Percentiles rank a stretch among this genome's conserved stretches.
Evolutionary conservation across 2,329 filamentous ascomycete genomes (phyloP).

Genomic region (Didymella exigua): DNA sequence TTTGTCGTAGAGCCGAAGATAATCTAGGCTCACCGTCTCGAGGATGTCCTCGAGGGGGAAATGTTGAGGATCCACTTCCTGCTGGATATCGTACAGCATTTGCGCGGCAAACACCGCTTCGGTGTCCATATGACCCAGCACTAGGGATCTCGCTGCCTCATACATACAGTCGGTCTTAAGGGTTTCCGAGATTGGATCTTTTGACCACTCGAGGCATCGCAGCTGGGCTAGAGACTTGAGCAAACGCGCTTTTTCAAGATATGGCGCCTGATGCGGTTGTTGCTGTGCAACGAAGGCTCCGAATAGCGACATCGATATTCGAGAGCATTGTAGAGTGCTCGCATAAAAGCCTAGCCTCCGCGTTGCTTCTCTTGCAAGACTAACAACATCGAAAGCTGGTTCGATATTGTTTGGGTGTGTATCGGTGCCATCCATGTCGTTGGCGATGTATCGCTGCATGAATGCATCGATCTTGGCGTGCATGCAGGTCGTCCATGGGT

Average conservation of each 20-base stretch:
- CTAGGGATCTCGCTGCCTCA: background rate
- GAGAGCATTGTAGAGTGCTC: background rate
- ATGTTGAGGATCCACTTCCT: constrained; percentile 2
- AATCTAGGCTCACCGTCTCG: background rate
- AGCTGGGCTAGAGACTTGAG: constrained; percentile 11
- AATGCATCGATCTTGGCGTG: constrained; percentile 1
- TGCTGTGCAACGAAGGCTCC: background rate
- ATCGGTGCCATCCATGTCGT: background rate
- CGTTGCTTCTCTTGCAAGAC: background rate
- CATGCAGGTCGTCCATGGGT: background rate
- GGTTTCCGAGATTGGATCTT: background rate
- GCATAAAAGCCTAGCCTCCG: constrained; percentile 3
- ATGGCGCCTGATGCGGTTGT: background rate
- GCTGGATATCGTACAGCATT: constrained; percentile 18
- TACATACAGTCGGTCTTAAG: background rate
- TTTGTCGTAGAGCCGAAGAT: background rate
- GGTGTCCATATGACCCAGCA: background rate
- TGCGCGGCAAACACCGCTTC: constrained; percentile 18
- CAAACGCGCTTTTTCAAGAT: background rate
- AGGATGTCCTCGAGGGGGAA: background rate
- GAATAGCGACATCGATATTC: background rate
- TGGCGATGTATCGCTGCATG: background rate
- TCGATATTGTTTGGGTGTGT: background rate
- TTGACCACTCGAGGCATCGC: background rate
- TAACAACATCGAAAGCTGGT: constrained; percentile 1